Evolutionary conservation across 2,329 filamentous ascomycete genomes (phyloP).

Genomic region (Pezicula neosporulosa): DNA sequence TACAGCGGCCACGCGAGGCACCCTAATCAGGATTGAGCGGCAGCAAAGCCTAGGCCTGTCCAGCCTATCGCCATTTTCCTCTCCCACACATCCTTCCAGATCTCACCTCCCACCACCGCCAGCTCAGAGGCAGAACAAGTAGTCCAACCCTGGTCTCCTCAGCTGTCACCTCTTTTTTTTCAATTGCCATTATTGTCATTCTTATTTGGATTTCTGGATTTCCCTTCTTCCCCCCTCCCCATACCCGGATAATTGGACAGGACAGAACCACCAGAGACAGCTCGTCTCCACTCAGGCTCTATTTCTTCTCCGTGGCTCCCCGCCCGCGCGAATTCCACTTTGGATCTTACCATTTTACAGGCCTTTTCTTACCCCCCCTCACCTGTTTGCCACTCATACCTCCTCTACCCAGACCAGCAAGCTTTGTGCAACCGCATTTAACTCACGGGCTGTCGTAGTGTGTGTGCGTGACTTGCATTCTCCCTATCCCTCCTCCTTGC

Average conservation of each 20-base stretch:
- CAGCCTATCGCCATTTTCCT: neutral
- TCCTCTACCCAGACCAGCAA: slow-evolving; percentile 1
- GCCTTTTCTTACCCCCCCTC: slow-evolving; percentile 12
- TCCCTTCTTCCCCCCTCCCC: too few relatives aligned
- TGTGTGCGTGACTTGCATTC: slow-evolving; percentile 26
- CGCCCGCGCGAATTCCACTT: slow-evolving; percentile 10
- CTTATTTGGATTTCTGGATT: slow-evolving; percentile 19
- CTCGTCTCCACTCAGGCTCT: slow-evolving; percentile 10
- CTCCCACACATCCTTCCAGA: neutral
- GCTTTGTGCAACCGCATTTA: slow-evolving; percentile 21
- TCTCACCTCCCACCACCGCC: slow-evolving; percentile 4
- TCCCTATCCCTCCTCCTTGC: slow-evolving; percentile 21
- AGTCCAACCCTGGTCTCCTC: slow-evolving; percentile 8
- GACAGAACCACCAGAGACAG: neutral
- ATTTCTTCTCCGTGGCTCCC: slow-evolving; percentile 23
- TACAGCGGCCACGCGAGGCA: neutral
- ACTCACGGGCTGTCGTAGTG: slow-evolving; percentile 28
- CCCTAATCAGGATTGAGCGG: neutral
- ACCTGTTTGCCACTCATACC: slow-evolving; percentile 7
- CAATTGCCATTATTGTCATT: slow-evolving; percentile 16
- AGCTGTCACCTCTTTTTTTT: slow-evolving; percentile 14
- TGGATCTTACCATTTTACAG: slow-evolving; percentile 12
- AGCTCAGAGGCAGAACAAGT: slow-evolving; percentile 5
- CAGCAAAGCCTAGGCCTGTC: neutral
- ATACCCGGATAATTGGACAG: slow-evolving; percentile 3